Evolutionary conservation across 2,329 filamentous ascomycete species (phyloP).

Genomic region (Zopfia rhizophila): DNA sequence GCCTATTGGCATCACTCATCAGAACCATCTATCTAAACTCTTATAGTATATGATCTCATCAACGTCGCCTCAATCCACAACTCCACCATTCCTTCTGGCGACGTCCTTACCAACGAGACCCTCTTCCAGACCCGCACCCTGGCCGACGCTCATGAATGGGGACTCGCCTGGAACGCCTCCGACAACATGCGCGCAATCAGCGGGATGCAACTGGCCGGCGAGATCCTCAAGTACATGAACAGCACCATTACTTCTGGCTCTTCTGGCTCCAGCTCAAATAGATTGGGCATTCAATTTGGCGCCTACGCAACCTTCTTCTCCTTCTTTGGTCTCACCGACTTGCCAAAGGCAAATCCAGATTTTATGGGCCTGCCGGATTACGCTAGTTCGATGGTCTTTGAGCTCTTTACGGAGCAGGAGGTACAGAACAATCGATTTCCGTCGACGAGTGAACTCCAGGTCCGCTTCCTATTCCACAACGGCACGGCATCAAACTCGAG

Average conservation of each 20-base stretch:
- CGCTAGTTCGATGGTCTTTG: constrained; percentile 82
- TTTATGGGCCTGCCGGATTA: constrained; percentile 87
- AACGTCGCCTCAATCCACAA: constrained; percentile 73
- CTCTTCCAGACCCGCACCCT: constrained; percentile 75
- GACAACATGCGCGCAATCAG: constrained; percentile 58
- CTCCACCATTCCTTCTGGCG: constrained; percentile 65
- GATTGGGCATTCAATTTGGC: constrained; percentile 67
- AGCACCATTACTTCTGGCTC: constrained; percentile 48
- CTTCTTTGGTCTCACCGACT: constrained; percentile 69
- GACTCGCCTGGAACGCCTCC: constrained; percentile 79
- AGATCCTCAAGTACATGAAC: constrained; percentile 58
- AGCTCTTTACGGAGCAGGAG: constrained; percentile 67
- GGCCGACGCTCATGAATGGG: constrained; percentile 83
- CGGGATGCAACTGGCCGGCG: constrained; percentile 60
- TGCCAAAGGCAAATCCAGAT: constrained; percentile 62
- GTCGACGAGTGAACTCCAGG: constrained; percentile 60
- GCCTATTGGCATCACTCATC: constrained; percentile 2
- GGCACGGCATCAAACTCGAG: constrained; percentile 62
- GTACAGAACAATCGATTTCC: constrained; percentile 54
- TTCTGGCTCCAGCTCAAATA: constrained; percentile 45
- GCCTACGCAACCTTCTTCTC: constrained; percentile 70
- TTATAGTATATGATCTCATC: constrained; percentile 68
- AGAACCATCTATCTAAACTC: constrained; percentile 3
- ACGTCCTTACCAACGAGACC: constrained; percentile 68
- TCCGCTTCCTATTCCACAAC: constrained; percentile 72